Conservation (phyloP, 2,329 filamentous ascomycete species). For the Pseudovirgaria hyperparasitica region DNA sequence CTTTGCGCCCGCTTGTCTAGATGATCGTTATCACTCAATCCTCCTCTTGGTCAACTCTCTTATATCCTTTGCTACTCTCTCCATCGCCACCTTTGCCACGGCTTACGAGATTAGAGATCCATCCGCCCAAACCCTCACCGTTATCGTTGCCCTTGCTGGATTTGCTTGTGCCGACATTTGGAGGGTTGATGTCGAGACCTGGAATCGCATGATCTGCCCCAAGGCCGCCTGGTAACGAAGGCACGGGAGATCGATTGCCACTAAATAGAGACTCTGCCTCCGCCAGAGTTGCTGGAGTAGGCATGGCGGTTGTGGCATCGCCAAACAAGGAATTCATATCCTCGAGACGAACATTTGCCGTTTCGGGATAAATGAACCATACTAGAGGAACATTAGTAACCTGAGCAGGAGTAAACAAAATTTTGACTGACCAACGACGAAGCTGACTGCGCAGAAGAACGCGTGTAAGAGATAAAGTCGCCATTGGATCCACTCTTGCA, state of each 20-base stretch:
- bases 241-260: conserved; percentile 58
- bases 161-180: conserved; percentile 43
- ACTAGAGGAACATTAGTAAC: conserved; percentile 42
- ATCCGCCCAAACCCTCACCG: conserved; percentile 50
- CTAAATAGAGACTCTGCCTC: conserved; percentile 77
- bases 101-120: conserved; percentile 56
- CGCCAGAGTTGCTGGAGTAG: conserved; percentile 63
- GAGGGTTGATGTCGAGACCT: conserved; percentile 69
- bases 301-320: conserved; percentile 73
- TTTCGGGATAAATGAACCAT: conserved; percentile 96
- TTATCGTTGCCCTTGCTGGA: conserved; percentile 15
- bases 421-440: conserved; percentile 71
- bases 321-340: conserved; percentile 95
- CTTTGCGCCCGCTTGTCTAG: too few species aligned
- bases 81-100: conserved; percentile 34
- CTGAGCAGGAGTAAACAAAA: not conserved
- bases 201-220: conserved; percentile 60
- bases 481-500: conserved; percentile 90
- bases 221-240: conserved; percentile 49
- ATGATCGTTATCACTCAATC: too few species aligned
- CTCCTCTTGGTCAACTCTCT: conserved; percentile 33
- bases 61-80: conserved; percentile 31
- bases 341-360: conserved; percentile 84
- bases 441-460: conserved; percentile 91
- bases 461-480: conserved; percentile 88